Conservation (phyloP, 2,329 filamentous ascomycete genomes). For the Fusarium foetens region DNA sequence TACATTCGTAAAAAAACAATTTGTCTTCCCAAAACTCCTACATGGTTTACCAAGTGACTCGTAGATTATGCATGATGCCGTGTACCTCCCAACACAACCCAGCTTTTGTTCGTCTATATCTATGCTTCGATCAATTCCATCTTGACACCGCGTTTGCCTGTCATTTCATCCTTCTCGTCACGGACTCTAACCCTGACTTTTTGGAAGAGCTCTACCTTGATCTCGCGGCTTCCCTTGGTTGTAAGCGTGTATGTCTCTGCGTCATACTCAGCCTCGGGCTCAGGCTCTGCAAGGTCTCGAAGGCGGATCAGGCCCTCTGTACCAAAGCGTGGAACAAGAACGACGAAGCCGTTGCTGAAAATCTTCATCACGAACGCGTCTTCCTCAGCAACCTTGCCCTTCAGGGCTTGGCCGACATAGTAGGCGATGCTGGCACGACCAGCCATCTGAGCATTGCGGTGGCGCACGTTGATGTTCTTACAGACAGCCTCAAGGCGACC, state of each 20-base stretch:
- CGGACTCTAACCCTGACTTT: constrained; percentile 90
- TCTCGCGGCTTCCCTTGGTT: constrained; percentile 63
- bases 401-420: constrained; percentile 96
- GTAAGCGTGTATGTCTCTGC: constrained; percentile 83
- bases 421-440: constrained; percentile 95
- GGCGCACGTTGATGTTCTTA: constrained; percentile 97
- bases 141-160: constrained; percentile 93
- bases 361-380: constrained; percentile 97
- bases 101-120: neutral
- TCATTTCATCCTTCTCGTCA: constrained; percentile 92
- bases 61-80: constrained; percentile 28
- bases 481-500: constrained; percentile 91
- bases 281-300: constrained; percentile 80
- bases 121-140: constrained; percentile 68
- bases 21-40: constrained; percentile 39
- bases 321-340: constrained; percentile 94
- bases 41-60: constrained; percentile 20
- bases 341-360: constrained; percentile 96
- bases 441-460: constrained; percentile 96
- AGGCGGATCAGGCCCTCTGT: constrained; percentile 92
- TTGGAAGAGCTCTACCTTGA: constrained; percentile 85
- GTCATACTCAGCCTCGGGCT: constrained; percentile 85
- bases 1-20: constrained; percentile 42
- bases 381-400: constrained; percentile 78
- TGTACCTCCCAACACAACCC: neutral